Conservation (phyloP, 139 green algal genomes). For the Picochlorum costavermella region DNA sequence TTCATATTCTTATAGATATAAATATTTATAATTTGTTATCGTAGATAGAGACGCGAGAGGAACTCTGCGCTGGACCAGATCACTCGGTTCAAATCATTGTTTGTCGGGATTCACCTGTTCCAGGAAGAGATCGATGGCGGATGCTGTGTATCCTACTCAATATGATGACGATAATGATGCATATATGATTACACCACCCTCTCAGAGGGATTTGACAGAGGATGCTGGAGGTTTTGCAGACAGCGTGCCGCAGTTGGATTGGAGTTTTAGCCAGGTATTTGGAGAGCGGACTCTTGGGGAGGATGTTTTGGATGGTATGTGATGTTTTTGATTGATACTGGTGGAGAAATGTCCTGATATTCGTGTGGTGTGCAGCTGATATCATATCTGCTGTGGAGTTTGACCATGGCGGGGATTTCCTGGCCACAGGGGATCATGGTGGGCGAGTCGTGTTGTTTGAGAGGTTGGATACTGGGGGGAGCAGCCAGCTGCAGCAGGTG, state of each 20-base stretch:
- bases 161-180: slow-evolving; percentile 5
- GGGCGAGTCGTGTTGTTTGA: slow-evolving; percentile 97
- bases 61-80: no score
- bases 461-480: slow-evolving; percentile 20
- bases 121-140: background rate
- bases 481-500: background rate
- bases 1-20: no score
- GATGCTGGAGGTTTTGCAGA: background rate
- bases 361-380: slow-evolving; percentile 65
- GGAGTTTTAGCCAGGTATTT: slow-evolving; percentile 96
- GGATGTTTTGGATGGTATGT: slow-evolving; percentile 88
- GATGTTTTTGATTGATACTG: background rate
- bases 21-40: no score
- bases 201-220: background rate
- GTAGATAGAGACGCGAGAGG: no score
- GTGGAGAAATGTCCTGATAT: background rate
- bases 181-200: background rate
- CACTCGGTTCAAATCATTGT: no score
- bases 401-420: slow-evolving; percentile 75
- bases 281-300: slow-evolving; percentile 86
- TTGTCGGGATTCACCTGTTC: no score
- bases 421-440: slow-evolving; percentile 93
- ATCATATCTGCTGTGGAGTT: slow-evolving; percentile 99
- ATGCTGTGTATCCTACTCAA: background rate
- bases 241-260: slow-evolving; percentile 44